Evolutionary conservation across 768 basidiomycete genomes (phyloP), one percentile per base, ranked within the genome.

Genomic region (Crucibulum laeve): DNA sequence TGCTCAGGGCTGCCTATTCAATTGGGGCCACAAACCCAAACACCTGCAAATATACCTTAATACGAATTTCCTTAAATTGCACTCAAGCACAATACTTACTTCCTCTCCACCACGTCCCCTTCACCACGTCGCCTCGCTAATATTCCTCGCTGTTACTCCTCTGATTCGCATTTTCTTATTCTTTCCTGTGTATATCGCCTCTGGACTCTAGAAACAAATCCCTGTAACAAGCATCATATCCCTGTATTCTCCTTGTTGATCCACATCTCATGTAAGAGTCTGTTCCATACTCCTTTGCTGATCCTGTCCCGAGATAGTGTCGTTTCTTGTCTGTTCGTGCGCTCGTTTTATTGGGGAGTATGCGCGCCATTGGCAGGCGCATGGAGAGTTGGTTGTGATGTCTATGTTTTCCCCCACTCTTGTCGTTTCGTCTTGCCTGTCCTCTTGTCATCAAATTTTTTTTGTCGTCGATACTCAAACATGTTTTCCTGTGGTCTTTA

Each of bases 401-500:
- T n/a, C n/a, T 8, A n/a, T 30, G 35, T 2, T 36, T 3, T 1
- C 11, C 1, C 8, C 18, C 11, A 8, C 18, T 33, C 36, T 48
- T 33, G 46, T 47, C 36, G 40, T 47, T 45, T 47, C 46, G 50
- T 53, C 40, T 52, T 43, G 47, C 43, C 42, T 49, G 38, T 45
- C 39, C 47, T 41, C 41, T 49, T 55, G 45, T 30, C 51, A n/a
- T n/a, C n/a, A n/a, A n/a, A n/a, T 48, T 47, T 48, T 48, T 52
- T 44, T 51, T 63, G 62, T 63, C 57, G 58, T 66, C 54, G 60
- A 56, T 64, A 66, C 63, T 66, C 64, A 64, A 66, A 46, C 48
- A 46, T n/a, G n/a, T 48, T 49, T 46, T 61, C 58, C 57, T 65
- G 64, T 65, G 47, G 48, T 51, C 58, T 57, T 56, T 53, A 58